Evolutionary conservation across 208 protist species (phyloP), one percentile per base, ranked within the genome.

Genomic region (Trypanosoma boissoni): DNA sequence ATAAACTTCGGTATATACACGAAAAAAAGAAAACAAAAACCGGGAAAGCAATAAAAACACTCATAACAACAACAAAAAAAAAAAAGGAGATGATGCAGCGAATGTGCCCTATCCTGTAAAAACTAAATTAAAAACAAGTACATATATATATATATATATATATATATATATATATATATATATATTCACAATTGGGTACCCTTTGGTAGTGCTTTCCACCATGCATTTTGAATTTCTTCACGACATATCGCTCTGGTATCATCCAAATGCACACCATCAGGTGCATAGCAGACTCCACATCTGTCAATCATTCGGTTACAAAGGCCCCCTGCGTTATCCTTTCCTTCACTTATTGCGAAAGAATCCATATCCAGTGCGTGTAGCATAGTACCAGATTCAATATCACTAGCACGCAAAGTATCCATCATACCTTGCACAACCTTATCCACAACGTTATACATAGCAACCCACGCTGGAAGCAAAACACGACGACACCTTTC

Each of bases 11-110:
- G 21, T n/a, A 14, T 6, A 14, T 14, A 29, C 6, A 29, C 14
- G 14, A 52, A 10, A 34, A 61, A 31, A 49, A 26, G 49, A 52
- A 31, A 18, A 37, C 9, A 51, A 53, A 61, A 31, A 54, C 34
- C 4, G 49, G 28, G 39, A 61, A 48, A 24, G 18, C 24, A 21
- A 27, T 58, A 14, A 8, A 28, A 9, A n/a, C 3, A n/a, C 26
- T 9, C 36, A 18, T 14, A 18, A 46, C 5, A 14, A 9, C 18
- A 52, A 29, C 43, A 52, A 37, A 52, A 61, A 49, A 52, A 61
- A 61, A 21, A 10, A 29, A 52, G 18, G 28, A 20, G 18, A 23
- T 27, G 4, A 20, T 39, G 34, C n/a, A 39, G 34, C 12, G 12
- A 39, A 39, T 12, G 12, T 39, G 6, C 34, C 34, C 34, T 12